Base-by-base conservation (phyloP, 2,329 filamentous ascomycete species). In the Botrytis porri region DNA sequence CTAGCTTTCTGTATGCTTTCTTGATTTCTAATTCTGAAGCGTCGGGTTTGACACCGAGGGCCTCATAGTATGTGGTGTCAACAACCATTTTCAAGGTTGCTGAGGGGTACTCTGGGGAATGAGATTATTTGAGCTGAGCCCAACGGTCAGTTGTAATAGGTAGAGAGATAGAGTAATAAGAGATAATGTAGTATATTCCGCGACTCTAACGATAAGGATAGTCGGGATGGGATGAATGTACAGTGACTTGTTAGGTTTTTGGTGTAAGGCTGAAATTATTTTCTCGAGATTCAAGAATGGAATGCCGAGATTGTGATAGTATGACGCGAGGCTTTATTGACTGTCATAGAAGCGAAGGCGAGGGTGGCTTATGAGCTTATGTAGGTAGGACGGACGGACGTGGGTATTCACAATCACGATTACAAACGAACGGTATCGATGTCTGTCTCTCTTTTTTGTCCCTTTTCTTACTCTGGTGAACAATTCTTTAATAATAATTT, bases 11-110 rank as follows among this genome's bases (percentile, higher is more conserved):
- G 84, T 98, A 98, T 41, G 95, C 95, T 85, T 97, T 97, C 84
- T 98, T 98, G 84, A 98, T 98, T 82, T 98, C 94, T 69, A 97
- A 88, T 82, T 95, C 93, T 57, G 93, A 92, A 43, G 95, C 95
- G 72, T 92, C 93, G 77, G 94, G 91, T 84, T 91, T 86, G 80
- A 98, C 94, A 80, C 92, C 93, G 57, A 98, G 87, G 78, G 89
- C 90, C 83, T 97, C 94, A 84, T 81, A 81, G 45, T 81, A 81
- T 20, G 77, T 76, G n/a, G 80, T 81, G 70, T 81, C 80, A 25
- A 77, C 78, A 70, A 81, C 80, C 78, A 80, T 80, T 59, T 60
- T 75, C 64, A 51, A 32, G 41, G 22, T 71, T 73, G 60, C 14
- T 37, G 45, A 45, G 32, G 32, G 8, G 25, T 48, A 29, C 51